Conservation (phyloP, 2,329 filamentous ascomycete species). For the Leptoxyphium fumago region DNA sequence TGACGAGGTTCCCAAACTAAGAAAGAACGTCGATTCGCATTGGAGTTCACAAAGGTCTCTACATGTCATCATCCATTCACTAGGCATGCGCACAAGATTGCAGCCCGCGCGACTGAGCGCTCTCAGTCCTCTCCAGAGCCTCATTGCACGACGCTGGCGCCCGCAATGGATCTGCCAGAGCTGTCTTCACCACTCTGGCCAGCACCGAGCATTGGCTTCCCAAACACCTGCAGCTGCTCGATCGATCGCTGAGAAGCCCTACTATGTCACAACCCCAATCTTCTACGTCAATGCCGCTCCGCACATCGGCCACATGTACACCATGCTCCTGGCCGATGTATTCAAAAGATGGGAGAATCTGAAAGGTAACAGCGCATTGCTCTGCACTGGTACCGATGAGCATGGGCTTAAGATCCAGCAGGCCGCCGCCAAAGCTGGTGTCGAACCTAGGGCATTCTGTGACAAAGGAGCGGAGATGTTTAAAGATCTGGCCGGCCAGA, state of each 20-base stretch:
- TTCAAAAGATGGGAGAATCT: conserved; percentile 83
- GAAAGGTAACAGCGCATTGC: conserved; percentile 52
- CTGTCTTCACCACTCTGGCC: not conserved
- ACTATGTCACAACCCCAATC: conserved; percentile 90
- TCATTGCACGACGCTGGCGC: conserved; percentile 20
- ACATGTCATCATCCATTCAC: too few relatives aligned
- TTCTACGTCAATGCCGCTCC: conserved; percentile 98
- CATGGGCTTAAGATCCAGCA: conserved; percentile 96
- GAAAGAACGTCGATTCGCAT: too few relatives aligned
- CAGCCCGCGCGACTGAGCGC: not conserved
- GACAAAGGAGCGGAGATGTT: conserved; percentile 73
- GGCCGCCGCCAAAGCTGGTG: conserved; percentile 56
- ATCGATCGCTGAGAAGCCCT: conserved; percentile 48
- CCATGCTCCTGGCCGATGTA: conserved; percentile 79
- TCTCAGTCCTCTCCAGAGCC: conserved; percentile 18
- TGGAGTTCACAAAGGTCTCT: too few relatives aligned
- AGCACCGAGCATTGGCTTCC: not conserved
- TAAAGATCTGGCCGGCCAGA: conserved; percentile 53
- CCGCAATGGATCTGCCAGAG: conserved; percentile 19
- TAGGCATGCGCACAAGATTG: too few relatives aligned
- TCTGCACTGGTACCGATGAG: conserved; percentile 90
- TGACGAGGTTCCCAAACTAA: too few relatives aligned
- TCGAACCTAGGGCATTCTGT: conserved; percentile 72
- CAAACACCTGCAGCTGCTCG: too few relatives aligned
- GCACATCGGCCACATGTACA: conserved; percentile 89